A percentile compares a stretch with the other conserved stretches of the same genome.
Evolutionary conservation across 805 yeast genomes (phyloP).

Genomic region (Yarrowia hollandica): DNA sequence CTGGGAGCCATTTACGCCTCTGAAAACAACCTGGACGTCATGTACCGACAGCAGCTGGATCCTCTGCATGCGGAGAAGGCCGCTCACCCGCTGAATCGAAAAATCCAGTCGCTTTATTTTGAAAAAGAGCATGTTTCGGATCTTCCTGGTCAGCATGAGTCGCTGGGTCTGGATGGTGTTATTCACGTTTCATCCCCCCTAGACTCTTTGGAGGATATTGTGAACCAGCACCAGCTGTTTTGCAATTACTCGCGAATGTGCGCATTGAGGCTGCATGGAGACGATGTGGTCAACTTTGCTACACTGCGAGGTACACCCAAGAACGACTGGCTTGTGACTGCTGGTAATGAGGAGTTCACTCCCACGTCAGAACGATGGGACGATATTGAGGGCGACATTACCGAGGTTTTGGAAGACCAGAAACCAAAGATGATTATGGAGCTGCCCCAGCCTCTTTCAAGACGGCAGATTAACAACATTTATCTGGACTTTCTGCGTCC

Average conservation of each 20-base stretch:
- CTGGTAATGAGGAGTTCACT: background rate
- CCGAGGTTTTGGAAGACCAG: background rate
- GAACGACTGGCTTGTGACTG: constrained; percentile 5
- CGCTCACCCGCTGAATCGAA: constrained; percentile 11
- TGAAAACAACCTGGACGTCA: background rate
- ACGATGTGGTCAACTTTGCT: constrained; percentile 11
- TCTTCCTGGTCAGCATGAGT: constrained; percentile 6
- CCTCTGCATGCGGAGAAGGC: background rate
- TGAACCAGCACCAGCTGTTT: constrained; percentile 21
- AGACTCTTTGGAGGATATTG: constrained; percentile 10
- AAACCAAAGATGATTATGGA: background rate
- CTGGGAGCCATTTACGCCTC: constrained; percentile 28
- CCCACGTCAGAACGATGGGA: background rate
- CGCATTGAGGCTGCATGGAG: constrained; percentile 1
- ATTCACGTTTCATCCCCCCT: background rate
- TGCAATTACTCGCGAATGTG: background rate
- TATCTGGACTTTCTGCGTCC: constrained; percentile 10
- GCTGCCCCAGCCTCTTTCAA: background rate
- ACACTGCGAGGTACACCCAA: constrained; percentile 12
- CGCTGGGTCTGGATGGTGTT: constrained; percentile 1
- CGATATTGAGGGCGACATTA: constrained; percentile 1
- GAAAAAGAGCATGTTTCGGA: constrained; percentile 10
- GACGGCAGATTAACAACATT: background rate
- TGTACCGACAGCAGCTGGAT: constrained; percentile 16
- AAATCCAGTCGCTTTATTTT: constrained; percentile 17